Conservation (phyloP, 2,329 filamentous ascomycete species). For the Xylariaceae sp. region DNA sequence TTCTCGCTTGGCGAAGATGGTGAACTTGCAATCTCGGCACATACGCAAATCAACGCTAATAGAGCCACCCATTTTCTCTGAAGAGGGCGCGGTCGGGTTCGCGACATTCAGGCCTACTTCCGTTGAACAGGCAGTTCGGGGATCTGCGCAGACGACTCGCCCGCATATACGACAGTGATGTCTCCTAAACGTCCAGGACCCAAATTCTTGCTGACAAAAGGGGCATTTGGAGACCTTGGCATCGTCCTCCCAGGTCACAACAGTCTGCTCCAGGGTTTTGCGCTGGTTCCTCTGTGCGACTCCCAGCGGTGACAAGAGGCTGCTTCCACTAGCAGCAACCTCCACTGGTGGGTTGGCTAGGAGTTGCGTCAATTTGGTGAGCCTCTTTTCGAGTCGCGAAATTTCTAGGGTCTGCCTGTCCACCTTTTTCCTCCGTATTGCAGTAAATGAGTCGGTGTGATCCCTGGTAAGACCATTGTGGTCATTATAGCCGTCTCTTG, state of each 20-base stretch:
- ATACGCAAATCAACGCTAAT: conserved; percentile 80
- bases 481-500: conserved; percentile 91
- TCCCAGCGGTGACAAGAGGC: conserved; percentile 41
- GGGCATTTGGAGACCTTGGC: conserved; percentile 74
- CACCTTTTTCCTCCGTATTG: conserved; percentile 69
- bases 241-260: conserved; percentile 96
- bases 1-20: conserved; percentile 63
- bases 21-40: conserved; percentile 78
- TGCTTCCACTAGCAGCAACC: conserved; percentile 33
- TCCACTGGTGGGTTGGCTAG: conserved; percentile 72
- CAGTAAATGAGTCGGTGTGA: conserved; percentile 66
- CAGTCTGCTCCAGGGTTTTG: conserved; percentile 80
- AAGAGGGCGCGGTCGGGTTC: conserved; percentile 40
- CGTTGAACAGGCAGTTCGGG: conserved; percentile 75
- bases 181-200: conserved; percentile 84
- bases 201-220: conserved; percentile 94
- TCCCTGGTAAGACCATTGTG: conserved; percentile 68
- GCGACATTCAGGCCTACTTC: conserved; percentile 79
- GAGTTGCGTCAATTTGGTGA: conserved; percentile 84
- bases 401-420: conserved; percentile 86
- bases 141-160: conserved; percentile 86
- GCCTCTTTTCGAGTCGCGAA: conserved; percentile 81
- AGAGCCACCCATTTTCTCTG: conserved; percentile 33
- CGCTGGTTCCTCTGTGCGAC: conserved; percentile 66
- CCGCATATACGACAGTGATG: conserved; percentile 96